Percentiles rank a stretch among this genome's conserved stretches.
These are phyloP conservation scores for Phytophthora gonapodyides DNA, from an alignment of 352 stramenopile genomes.

Conservation along the genomic window DNA sequence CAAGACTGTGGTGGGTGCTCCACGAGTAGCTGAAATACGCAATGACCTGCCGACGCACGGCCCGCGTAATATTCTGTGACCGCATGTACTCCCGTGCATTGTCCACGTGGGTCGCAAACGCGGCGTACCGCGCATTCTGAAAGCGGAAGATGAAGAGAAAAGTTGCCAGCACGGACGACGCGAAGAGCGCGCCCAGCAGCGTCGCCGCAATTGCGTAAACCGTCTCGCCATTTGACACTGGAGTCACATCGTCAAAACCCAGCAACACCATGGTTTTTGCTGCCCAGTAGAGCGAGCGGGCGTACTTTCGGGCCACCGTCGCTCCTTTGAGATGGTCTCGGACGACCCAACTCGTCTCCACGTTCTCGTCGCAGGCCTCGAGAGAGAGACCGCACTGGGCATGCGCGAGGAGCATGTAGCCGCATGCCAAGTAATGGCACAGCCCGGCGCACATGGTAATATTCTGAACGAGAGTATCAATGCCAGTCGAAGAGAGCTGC, in stretches of 20 bases:
- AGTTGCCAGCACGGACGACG: conserved; percentile 62
- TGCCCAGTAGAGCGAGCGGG: conserved; percentile 63
- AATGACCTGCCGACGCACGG: conserved; percentile 55
- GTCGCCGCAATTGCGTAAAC: conserved; percentile 56
- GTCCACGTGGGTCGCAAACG: conserved; percentile 67
- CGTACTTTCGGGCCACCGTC: conserved; percentile 57
- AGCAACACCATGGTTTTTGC: conserved; percentile 64
- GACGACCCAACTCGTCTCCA: conserved; percentile 70
- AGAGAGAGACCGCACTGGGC: conserved; percentile 57
- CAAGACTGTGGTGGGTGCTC: conserved; percentile 66
- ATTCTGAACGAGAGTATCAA: conserved; percentile 53
- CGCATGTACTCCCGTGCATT: conserved; percentile 80
- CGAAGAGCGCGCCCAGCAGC: conserved; percentile 56
- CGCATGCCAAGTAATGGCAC: conserved; percentile 65
- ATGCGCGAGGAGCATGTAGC: conserved; percentile 76
- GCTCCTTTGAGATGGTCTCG: conserved; percentile 56
- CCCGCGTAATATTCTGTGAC: conserved; percentile 58
- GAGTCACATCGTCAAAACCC: conserved; percentile 72
- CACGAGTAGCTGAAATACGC: conserved; percentile 72
- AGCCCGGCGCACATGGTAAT: conserved; percentile 43
- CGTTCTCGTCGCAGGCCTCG: conserved; percentile 44
- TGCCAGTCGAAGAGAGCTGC: conserved; percentile 63
- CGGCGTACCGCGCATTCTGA: conserved; percentile 54
- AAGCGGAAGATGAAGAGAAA: conserved; percentile 82
- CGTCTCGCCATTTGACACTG: conserved; percentile 60